phyloP scores from a whole-genome alignment of 768 basidiomycete genomes.

The Cyclocybe aegerita region DNA sequence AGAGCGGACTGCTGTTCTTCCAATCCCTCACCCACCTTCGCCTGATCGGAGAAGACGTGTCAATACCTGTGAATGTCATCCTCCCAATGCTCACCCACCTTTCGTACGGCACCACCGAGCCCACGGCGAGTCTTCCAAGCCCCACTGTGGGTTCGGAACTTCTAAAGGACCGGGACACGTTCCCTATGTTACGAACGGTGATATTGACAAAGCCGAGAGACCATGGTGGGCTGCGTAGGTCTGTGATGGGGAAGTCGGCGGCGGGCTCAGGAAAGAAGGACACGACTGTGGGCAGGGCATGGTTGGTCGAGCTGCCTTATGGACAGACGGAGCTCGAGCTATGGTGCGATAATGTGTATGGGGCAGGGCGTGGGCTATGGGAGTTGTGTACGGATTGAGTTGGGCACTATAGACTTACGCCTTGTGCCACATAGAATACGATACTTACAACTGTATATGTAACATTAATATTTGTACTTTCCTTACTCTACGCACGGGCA shows the following conservation, averaged over 20 bases:
- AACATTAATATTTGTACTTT: background rate
- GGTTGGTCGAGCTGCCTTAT: slow-evolving; percentile 25
- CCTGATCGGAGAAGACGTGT: slow-evolving; percentile 27
- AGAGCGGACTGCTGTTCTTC: slow-evolving; percentile 27
- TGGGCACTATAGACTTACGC: too few species aligned
- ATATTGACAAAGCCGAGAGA: slow-evolving; percentile 27
- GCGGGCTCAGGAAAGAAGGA: too few species aligned
- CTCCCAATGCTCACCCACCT: slow-evolving; percentile 28
- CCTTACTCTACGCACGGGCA: too few species aligned
- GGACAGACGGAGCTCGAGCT: slow-evolving; percentile 33
- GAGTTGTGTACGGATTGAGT: slow-evolving; percentile 19
- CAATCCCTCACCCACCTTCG: slow-evolving; percentile 32
- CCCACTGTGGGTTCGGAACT: slow-evolving; percentile 14
- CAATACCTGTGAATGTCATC: slow-evolving; percentile 14
- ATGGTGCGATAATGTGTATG: slow-evolving; percentile 32
- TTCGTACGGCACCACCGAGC: slow-evolving; percentile 24
- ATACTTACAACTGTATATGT: slow-evolving; percentile 2
- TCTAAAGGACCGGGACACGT: slow-evolving; percentile 18
- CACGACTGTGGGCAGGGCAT: slow-evolving; percentile 7
- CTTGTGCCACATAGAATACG: background rate
- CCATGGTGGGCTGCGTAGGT: slow-evolving; percentile 20
- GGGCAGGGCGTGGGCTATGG: slow-evolving; percentile 28
- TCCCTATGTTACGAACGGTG: slow-evolving; percentile 28
- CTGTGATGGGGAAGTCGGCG: slow-evolving; percentile 15
- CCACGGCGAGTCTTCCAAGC: slow-evolving; percentile 2